Base-by-base conservation (phyloP, 2,329 filamentous ascomycete genomes). In the Neoarthrinium moseri region DNA sequence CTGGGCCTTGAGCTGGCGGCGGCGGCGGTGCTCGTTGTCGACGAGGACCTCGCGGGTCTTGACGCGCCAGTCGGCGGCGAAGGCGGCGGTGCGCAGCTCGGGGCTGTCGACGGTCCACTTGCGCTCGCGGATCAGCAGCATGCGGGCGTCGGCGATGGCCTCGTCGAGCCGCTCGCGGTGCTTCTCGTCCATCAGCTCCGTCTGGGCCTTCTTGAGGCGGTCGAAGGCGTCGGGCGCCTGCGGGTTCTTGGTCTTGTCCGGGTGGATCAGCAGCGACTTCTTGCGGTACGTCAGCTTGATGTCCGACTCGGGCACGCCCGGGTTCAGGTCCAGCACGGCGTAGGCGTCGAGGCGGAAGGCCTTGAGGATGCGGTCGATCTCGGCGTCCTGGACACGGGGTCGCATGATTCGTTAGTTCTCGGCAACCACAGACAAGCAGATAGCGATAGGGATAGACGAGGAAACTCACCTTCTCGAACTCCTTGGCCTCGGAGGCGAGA, bases 251-350 rank as follows among this genome's bases (percentile, higher is more conserved):
- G 94, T 96, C 69, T 99, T 99, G 75, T 99, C 94, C 6, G 94
- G 94, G 74, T 99, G 94, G 73, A 99, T 97, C 39, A 99, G 84
- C 47, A 99, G 85, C n/a, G 94, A 99, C 70, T 96, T 97, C 60
- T 90, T 91, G 75, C 94, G 91, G 73, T 97, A 99, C 56, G 82
- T 81, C 57, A 86, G 75, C 71, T 96, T 97, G 76, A 99, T 97
- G 71, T 97, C 94, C 49, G 89, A 91, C 58, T 97, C 92, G 46
- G 94, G 84, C 17, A 97, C 90, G 63, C 94, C 94, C 4, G 94
- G 94, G 66, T 96, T 91, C 36, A 99, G 87, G 67, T 95, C 94
- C 36, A 99, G 85, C 39, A 99, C 90, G 41, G 92, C 89, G 67
- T 99, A 99, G 57, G 80, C 79, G 63, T 83, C 76, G 15, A 83